These are phyloP conservation scores for Panicum hallii DNA, from an alignment of 202 grass and related monocot genomes.

Conservation along the genomic window DNA sequence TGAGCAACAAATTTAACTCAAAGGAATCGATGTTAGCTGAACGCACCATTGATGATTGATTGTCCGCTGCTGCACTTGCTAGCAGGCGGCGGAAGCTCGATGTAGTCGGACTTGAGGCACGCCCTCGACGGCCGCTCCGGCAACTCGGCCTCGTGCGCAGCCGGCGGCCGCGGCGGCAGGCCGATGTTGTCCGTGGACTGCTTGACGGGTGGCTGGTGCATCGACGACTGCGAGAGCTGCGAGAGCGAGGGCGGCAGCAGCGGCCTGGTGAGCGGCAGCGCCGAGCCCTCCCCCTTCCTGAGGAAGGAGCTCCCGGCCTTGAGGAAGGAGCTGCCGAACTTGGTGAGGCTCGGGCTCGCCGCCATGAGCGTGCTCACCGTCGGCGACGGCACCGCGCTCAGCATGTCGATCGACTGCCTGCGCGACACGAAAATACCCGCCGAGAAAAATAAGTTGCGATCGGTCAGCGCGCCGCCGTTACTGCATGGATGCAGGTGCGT, in stretches of 20 bases:
- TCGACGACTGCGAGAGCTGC: neutral
- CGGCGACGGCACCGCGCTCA: conserved; percentile 61
- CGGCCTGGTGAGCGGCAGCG: conserved; percentile 47
- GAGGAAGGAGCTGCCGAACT: conserved; percentile 41
- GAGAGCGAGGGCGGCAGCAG: conserved; percentile 41
- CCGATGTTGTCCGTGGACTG: conserved; percentile 35
- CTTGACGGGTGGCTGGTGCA: neutral
- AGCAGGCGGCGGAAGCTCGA: conserved; percentile 69
- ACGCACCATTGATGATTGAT: conserved; percentile 71
- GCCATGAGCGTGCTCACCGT: conserved; percentile 51
- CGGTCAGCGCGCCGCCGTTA: too few species aligned
- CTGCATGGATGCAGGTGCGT: neutral
- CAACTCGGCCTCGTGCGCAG: neutral
- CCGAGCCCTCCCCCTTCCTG: conserved; percentile 17
- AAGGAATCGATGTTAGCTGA: neutral
- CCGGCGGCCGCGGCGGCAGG: neutral
- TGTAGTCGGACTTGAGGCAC: conserved; percentile 56
- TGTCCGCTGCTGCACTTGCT: conserved; percentile 67
- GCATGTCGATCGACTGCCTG: conserved; percentile 75
- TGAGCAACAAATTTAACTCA: neutral
- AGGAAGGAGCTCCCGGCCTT: conserved; percentile 58
- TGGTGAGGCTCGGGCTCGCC: conserved; percentile 54
- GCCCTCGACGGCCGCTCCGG: conserved; percentile 11
- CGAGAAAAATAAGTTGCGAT: neutral
- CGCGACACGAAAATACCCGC: neutral